These are phyloP conservation scores for Venturia asperata DNA, from an alignment of 2,329 filamentous ascomycete genomes.

Conservation along the genomic window DNA sequence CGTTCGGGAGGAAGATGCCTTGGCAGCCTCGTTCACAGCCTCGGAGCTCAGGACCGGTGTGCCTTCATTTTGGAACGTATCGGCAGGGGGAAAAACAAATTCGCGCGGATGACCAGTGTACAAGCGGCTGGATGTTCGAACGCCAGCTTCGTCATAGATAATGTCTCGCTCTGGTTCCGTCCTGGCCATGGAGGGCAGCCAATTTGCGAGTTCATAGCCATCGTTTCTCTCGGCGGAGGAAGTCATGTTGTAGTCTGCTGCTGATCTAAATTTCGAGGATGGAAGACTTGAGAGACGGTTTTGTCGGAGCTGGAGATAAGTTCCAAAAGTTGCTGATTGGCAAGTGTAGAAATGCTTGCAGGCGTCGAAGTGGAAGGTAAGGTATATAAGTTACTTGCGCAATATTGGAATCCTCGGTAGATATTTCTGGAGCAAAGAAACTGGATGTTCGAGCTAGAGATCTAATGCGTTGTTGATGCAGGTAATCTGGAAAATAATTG, in stretches of 20 bases:
- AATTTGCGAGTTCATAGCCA: conserved; percentile 62
- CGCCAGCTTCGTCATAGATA: conserved; percentile 39
- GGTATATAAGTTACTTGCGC: background rate
- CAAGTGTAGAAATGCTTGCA: background rate
- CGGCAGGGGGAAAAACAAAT: conserved; percentile 23
- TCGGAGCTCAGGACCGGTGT: no score
- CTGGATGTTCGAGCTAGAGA: background rate
- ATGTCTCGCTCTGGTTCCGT: conserved; percentile 71
- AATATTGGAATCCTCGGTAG: background rate
- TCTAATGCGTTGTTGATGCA: background rate
- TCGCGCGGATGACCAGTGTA: conserved; percentile 34
- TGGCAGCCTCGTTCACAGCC: background rate
- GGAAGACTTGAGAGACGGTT: background rate
- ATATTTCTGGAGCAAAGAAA: background rate
- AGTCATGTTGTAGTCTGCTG: background rate
- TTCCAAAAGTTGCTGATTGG: no score
- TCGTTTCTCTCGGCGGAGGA: conserved; percentile 38
- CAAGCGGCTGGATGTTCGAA: conserved; percentile 32
- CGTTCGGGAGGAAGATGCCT: background rate
- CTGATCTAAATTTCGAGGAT: background rate
- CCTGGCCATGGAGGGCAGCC: conserved; percentile 69
- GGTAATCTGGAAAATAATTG: no score
- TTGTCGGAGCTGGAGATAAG: no score
- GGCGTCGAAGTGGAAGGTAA: background rate
- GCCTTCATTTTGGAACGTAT: background rate